A percentile compares a stretch with the other conserved stretches of the same genome.
These are phyloP conservation scores for Rosa persica DNA, from an alignment of 306 rosid genomes.

Conservation along the genomic window DNA sequence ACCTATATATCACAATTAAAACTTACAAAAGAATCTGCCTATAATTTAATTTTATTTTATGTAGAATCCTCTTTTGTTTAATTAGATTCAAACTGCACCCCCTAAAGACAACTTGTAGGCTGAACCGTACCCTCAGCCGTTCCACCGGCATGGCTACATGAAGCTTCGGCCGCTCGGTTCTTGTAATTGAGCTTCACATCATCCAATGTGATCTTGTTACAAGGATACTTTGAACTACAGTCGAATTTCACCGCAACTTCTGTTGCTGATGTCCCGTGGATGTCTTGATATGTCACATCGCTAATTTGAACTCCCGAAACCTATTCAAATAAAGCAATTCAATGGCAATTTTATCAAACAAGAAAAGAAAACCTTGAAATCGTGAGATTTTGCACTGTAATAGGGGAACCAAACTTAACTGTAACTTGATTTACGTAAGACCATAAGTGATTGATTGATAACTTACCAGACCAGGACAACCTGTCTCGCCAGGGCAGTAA, in stretches of 20 bases:
- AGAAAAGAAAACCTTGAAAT: background rate
- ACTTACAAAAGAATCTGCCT: background rate
- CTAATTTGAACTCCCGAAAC: conserved; percentile 33
- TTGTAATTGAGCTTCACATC: conserved; percentile 32
- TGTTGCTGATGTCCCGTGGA: conserved; percentile 38
- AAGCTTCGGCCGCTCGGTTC: conserved; percentile 22
- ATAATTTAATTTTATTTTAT: background rate
- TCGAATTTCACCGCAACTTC: conserved; percentile 34
- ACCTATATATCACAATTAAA: background rate
- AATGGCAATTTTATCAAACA: background rate
- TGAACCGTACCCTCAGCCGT: conserved; percentile 30
- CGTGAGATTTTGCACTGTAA: background rate
- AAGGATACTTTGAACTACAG: conserved; percentile 31
- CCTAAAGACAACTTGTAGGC: conserved; percentile 32
- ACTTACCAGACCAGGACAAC: conserved; percentile 43
- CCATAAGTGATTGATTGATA: background rate
- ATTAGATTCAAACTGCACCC: background rate
- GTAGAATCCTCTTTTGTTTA: background rate
- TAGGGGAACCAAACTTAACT: background rate
- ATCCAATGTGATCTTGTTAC: conserved; percentile 22
- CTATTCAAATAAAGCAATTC: background rate
- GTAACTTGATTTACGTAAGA: too few relatives aligned
- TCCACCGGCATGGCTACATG: conserved; percentile 27
- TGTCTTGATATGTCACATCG: conserved; percentile 22
- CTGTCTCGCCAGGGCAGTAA: conserved; percentile 39